A percentile compares a stretch with the other conserved stretches of the same genome.
phyloP scores from a whole-genome alignment of 305 asterid genomes.

The Fraxinus xanthoxyloides region DNA sequence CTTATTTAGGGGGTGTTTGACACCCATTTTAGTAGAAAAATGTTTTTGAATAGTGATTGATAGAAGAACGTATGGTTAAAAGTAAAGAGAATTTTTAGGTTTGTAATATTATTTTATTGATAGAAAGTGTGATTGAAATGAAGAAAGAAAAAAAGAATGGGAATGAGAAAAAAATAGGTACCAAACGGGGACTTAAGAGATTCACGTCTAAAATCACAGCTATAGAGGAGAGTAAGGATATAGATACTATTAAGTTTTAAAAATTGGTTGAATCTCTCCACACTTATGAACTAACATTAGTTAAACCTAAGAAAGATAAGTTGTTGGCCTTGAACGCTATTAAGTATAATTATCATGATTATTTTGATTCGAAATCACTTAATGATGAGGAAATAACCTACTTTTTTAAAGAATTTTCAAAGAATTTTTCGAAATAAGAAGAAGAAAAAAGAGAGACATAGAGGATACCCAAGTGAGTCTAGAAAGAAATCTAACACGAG shows the following conservation, averaged over 20 bases:
- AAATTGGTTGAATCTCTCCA: background rate
- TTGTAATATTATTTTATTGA: too few species aligned
- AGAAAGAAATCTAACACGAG: background rate
- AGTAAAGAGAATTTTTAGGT: too few species aligned
- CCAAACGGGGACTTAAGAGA: too few species aligned
- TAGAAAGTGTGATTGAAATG: too few species aligned
- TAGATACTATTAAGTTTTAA: background rate
- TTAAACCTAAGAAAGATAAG: background rate
- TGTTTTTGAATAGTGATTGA: too few species aligned
- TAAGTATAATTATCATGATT: background rate
- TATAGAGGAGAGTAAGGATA: background rate
- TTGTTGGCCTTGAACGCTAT: background rate
- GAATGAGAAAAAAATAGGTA: too few species aligned
- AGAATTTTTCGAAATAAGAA: background rate
- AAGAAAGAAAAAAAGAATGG: too few species aligned
- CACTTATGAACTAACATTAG: background rate
- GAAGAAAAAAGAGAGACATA: background rate
- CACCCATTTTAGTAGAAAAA: too few species aligned
- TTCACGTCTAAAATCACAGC: background rate
- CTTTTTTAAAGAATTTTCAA: too few species aligned
- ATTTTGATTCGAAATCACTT: background rate
- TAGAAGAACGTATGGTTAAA: too few species aligned
- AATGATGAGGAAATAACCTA: background rate
- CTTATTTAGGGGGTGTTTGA: too few species aligned
- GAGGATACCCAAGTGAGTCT: background rate